These are phyloP conservation scores for Gyromitra esculenta DNA, from an alignment of 2,329 filamentous ascomycete species.

Conservation along the genomic window DNA sequence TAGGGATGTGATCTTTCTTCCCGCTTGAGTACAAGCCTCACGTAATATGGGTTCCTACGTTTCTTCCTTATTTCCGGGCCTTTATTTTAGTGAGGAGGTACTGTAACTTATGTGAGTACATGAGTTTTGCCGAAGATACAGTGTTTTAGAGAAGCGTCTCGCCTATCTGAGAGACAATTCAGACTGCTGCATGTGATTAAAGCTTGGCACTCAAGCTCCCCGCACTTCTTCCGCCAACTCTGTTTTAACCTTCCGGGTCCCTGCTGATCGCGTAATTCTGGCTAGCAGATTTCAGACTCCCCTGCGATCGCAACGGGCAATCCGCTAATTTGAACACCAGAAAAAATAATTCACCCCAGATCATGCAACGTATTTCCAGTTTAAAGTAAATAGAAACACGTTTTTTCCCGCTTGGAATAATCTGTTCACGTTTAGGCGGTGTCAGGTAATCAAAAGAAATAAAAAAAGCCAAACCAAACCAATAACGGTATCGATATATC, in stretches of 20 bases:
- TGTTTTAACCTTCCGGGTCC: slow-evolving; percentile 4
- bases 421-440: neutral
- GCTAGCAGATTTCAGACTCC: neutral
- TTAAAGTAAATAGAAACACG: neutral
- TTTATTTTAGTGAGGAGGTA: neutral
- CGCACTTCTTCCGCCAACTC: slow-evolving; percentile 28
- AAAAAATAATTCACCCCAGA: neutral
- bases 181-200: neutral
- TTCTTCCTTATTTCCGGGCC: neutral
- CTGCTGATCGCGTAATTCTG: slow-evolving; percentile 27
- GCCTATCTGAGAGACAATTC: neutral
- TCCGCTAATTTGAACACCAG: neutral
- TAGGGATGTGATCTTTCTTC: neutral
- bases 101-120: neutral
- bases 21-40: neutral
- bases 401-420: neutral
- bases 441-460: neutral
- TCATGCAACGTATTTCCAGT: neutral
- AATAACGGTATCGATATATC: neutral
- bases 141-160: neutral
- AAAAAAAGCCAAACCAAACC: too few relatives aligned
- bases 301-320: neutral
- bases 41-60: neutral
- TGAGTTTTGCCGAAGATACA: neutral
- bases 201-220: slow-evolving; percentile 19